Conservation (phyloP, 2,329 filamentous ascomycete species). For the Calonectria crousiana region DNA sequence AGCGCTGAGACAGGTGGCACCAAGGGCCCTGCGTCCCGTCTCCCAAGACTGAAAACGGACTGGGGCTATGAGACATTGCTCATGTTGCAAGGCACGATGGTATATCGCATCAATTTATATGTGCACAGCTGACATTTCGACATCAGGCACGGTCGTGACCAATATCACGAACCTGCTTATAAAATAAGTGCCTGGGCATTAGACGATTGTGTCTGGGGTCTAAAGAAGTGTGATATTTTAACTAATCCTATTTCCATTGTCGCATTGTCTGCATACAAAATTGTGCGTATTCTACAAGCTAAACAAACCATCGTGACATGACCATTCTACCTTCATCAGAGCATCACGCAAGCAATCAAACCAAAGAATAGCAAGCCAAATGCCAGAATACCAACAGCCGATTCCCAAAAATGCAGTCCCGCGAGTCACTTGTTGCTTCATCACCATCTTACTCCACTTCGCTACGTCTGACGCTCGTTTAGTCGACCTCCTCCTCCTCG, state of each 20-base stretch:
- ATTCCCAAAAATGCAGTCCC: background rate
- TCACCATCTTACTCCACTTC: background rate
- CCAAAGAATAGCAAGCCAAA: conserved; percentile 1
- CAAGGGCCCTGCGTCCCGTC: background rate
- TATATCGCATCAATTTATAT: background rate
- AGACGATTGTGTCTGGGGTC: background rate
- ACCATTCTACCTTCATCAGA: conserved; percentile 22
- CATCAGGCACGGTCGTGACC: background rate
- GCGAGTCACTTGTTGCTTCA: background rate
- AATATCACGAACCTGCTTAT: background rate
- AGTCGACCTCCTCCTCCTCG: conserved; percentile 44
- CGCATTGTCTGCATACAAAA: conserved; percentile 7
- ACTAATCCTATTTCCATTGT: conserved; percentile 1
- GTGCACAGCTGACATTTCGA: background rate
- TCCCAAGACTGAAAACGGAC: background rate
- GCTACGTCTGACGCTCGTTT: background rate
- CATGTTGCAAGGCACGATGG: background rate
- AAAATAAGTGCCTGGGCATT: background rate
- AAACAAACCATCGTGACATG: conserved; percentile 19
- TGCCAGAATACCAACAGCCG: background rate
- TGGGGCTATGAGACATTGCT: background rate
- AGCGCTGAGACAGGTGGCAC: conserved; percentile 6
- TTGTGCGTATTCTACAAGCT: conserved; percentile 26
- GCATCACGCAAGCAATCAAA: conserved; percentile 18
- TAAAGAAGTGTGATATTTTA: background rate